Conservation (phyloP, 768 basidiomycete genomes). For the Tubosaeta sp. region DNA sequence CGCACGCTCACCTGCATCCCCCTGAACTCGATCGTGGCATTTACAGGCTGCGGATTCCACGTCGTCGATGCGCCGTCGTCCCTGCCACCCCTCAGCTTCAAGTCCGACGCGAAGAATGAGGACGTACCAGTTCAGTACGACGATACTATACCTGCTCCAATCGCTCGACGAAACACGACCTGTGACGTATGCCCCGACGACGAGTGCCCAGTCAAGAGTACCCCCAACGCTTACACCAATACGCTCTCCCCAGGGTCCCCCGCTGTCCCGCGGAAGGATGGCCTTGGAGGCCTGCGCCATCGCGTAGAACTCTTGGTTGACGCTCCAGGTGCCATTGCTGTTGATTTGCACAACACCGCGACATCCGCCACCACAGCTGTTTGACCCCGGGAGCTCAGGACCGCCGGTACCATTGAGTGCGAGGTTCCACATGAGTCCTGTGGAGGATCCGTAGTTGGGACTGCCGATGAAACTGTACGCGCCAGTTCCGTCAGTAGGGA, state of each 20-base stretch:
- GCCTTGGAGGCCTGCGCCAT: conserved; percentile 78
- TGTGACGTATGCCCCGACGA: conserved; percentile 66
- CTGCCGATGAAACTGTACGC: conserved; percentile 38
- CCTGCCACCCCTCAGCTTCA: conserved; percentile 25
- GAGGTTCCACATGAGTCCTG: conserved; percentile 73
- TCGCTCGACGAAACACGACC: conserved; percentile 48
- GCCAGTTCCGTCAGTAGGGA: conserved; percentile 22
- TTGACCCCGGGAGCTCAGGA: conserved; percentile 62
- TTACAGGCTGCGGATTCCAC: conserved; percentile 54
- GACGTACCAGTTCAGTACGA: conserved; percentile 64
- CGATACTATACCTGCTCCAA: conserved; percentile 63
- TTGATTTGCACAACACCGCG: conserved; percentile 66
- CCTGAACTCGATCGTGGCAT: conserved; percentile 59
- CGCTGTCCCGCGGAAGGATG: conserved; percentile 60
- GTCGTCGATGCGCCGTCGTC: conserved; percentile 45
- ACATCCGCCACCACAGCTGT: conserved; percentile 63
- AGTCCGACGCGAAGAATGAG: not conserved
- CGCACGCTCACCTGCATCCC: conserved; percentile 47
- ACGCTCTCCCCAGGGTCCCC: conserved; percentile 66
- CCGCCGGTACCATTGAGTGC: conserved; percentile 59
- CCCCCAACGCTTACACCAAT: conserved; percentile 64
- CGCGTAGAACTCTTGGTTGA: conserved; percentile 75
- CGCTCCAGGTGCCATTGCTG: conserved; percentile 53
- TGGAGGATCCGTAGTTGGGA: conserved; percentile 27
- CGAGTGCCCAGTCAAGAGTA: conserved; percentile 49